Percentiles rank a stretch among this genome's conserved stretches.
Evolutionary conservation across 2,329 filamentous ascomycete genomes (phyloP).

Genomic region (Aspergillus quadrilineatus): DNA sequence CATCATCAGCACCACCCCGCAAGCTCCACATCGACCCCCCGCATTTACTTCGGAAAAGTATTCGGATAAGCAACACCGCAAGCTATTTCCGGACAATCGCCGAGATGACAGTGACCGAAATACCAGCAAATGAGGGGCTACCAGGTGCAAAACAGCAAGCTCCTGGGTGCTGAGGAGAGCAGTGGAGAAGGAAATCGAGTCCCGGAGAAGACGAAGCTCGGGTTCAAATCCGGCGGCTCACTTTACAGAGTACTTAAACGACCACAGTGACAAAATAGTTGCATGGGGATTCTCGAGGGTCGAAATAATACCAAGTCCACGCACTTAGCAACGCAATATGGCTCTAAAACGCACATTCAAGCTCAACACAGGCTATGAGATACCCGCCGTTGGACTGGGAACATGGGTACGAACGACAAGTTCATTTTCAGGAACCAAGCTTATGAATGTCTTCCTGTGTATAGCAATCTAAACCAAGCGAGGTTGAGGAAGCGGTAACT

Average conservation of each 20-base stretch:
- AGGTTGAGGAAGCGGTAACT: conserved; percentile 48
- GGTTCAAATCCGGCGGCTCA: conserved; percentile 3
- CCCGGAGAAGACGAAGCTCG: neutral
- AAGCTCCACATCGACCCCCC: neutral
- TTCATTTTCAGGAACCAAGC: neutral
- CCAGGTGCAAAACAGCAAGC: neutral
- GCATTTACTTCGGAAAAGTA: neutral
- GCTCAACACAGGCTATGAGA: conserved; percentile 11
- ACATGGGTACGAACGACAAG: conserved; percentile 8
- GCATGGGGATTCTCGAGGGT: neutral
- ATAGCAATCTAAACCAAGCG: conserved; percentile 18
- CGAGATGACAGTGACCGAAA: neutral
- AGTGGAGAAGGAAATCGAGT: neutral
- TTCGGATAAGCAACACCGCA: neutral
- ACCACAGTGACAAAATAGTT: neutral
- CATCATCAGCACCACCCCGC: neutral
- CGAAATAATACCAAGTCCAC: neutral
- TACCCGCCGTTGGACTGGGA: conserved; percentile 11
- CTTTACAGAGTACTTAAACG: neutral
- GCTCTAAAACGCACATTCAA: conserved; percentile 7
- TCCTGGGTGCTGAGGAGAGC: neutral
- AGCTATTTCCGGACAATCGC: neutral
- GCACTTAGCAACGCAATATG: neutral
- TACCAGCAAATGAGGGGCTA: neutral
- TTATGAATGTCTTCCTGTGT: neutral